Evolutionary conservation across 140 eudicot species (phyloP).

Genomic region (Senecio squalidus): DNA sequence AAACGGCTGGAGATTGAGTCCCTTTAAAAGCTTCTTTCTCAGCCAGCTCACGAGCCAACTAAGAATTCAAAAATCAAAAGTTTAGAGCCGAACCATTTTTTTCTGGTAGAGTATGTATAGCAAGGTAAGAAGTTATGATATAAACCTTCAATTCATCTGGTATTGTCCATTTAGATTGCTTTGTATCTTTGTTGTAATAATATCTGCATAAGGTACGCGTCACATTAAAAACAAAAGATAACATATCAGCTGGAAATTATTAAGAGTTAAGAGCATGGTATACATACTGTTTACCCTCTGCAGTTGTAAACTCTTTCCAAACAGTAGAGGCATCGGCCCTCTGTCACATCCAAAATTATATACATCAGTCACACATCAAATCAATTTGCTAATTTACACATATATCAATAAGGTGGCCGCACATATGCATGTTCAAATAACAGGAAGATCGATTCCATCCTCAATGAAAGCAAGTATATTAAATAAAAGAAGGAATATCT

Average conservation of each 20-base stretch:
- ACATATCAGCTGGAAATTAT: background rate
- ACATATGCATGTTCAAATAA: too few relatives aligned
- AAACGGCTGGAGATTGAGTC: conserved; percentile 32
- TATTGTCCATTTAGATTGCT: conserved; percentile 86
- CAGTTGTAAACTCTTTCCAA: conserved; percentile 89
- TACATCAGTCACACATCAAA: conserved; percentile 5
- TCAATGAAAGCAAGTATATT: too few relatives aligned
- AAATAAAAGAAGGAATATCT: too few relatives aligned
- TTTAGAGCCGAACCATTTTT: conserved; percentile 5
- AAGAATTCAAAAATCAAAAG: conserved; percentile 10
- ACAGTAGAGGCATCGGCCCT: conserved; percentile 98
- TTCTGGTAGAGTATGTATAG: background rate
- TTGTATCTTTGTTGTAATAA: conserved; percentile 76
- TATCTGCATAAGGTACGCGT: conserved; percentile 42
- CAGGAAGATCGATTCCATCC: too few relatives aligned
- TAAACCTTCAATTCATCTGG: conserved; percentile 88
- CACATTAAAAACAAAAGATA: background rate
- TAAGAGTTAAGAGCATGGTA: background rate
- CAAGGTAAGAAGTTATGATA: conserved; percentile 6
- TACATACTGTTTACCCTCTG: conserved; percentile 88
- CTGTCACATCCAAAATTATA: conserved; percentile 30
- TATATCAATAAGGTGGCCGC: too few relatives aligned
- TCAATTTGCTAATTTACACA: background rate
- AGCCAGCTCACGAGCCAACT: conserved; percentile 95
- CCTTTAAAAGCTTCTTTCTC: conserved; percentile 56